Conservation (phyloP, 2,329 filamentous ascomycete genomes). For the Colletotrichum falcatum region DNA sequence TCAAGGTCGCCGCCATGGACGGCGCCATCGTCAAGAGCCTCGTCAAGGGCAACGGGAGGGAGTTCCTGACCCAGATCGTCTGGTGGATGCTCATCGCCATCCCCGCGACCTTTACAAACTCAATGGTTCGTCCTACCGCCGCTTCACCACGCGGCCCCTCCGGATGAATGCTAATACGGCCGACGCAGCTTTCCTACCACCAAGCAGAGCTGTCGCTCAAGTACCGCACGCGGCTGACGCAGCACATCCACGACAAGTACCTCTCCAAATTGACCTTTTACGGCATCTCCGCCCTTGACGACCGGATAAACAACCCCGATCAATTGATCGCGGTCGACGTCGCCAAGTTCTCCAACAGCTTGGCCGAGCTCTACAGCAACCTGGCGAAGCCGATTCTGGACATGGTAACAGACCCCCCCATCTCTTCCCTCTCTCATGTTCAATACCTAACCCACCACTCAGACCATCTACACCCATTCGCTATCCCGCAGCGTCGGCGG, state of each 20-base stretch:
- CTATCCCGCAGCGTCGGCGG: slow-evolving; percentile 95
- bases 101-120: slow-evolving; percentile 97
- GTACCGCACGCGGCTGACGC: slow-evolving; percentile 93
- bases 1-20: slow-evolving; percentile 97
- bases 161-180: slow-evolving; percentile 5
- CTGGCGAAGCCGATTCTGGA: slow-evolving; percentile 94
- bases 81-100: slow-evolving; percentile 99
- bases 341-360: slow-evolving; percentile 92
- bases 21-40: slow-evolving; percentile 92
- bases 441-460: not conserved
- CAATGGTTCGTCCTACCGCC: slow-evolving; percentile 76
- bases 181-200: slow-evolving; percentile 87
- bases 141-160: rapidly evolving
- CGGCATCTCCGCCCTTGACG: slow-evolving; percentile 92
- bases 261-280: slow-evolving; percentile 99
- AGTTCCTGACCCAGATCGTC: slow-evolving; percentile 87
- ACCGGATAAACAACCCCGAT: slow-evolving; percentile 98
- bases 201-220: slow-evolving; percentile 94
- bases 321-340: slow-evolving; percentile 98
- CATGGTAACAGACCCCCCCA: slow-evolving; percentile 68
- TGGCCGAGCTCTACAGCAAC: slow-evolving; percentile 96
- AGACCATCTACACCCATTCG: slow-evolving; percentile 93
- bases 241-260: slow-evolving; percentile 94
- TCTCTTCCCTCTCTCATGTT: not conserved
- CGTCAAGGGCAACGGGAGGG: slow-evolving; percentile 89